Percentiles rank a stretch among this genome's conserved stretches.
These are phyloP conservation scores for Sporisorium graminicola DNA, from an alignment of 1,284 basidiomycete genomes.

Conservation along the genomic window DNA sequence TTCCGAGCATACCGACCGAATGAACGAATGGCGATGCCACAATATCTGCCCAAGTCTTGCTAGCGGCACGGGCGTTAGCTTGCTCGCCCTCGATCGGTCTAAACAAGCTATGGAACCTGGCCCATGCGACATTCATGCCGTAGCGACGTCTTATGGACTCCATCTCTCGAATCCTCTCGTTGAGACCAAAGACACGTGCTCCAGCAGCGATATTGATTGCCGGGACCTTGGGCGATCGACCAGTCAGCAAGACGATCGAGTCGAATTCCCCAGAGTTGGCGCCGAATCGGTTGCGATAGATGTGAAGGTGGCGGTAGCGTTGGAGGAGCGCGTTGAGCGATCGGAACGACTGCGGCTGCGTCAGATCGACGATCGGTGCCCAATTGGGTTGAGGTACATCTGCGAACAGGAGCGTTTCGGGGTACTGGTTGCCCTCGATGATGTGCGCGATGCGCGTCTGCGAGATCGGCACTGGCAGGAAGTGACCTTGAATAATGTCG, in stretches of 20 bases:
- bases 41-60: slow-evolving; percentile 19
- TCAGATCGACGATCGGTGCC: slow-evolving; percentile 32
- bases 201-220: neutral
- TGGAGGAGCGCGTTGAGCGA: slow-evolving; percentile 27
- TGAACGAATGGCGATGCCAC: neutral
- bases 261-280: neutral
- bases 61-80: neutral
- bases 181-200: slow-evolving; percentile 5
- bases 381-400: neutral
- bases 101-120: slow-evolving; percentile 20
- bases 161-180: slow-evolving; percentile 12
- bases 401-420: slow-evolving; percentile 11
- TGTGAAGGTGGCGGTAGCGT: slow-evolving; percentile 16
- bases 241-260: neutral
- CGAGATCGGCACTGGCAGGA: neutral
- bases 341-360: slow-evolving; percentile 9
- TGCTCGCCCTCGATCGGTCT: neutral
- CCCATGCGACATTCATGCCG: slow-evolving; percentile 13
- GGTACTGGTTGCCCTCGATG: neutral
- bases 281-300: slow-evolving; percentile 7
- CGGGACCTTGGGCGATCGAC: neutral
- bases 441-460: neutral
- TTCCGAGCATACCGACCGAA: neutral
- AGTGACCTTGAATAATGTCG: slow-evolving; percentile 7
- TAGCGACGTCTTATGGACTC: slow-evolving; percentile 15